Base-by-base conservation (phyloP, 1,139 yeast genomes). In the Pichia sp. region DNA sequence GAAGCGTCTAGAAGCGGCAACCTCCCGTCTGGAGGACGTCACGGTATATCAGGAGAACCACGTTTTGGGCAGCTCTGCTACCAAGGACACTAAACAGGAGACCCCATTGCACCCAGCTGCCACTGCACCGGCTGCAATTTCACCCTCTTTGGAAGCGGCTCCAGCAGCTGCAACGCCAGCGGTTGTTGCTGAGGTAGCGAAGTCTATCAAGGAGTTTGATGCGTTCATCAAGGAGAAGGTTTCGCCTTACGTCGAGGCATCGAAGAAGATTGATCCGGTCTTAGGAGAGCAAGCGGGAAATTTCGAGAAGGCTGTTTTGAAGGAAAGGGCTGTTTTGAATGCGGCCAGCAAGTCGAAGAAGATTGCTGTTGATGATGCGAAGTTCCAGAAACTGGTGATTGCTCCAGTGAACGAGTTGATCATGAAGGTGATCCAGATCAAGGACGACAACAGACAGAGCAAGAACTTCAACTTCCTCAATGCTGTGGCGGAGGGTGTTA, bases 11-110 rank as follows among this genome's bases (percentile, higher is more conserved):
- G 97, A 91, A 71, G 93, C 96, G 17, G 97, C 97, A 44, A 90
- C 97, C 14, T 86, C 96, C 14, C 81, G 97, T 52, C 81, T 91
- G 65, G 97, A 91, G 67, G 97, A 91, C 70, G 83, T 91, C 55
- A 87, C 96, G 29, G 80, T 87, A 56, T 85, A 80, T 68, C 96
- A 88, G 68, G 88, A 85, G 60, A 85, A 80, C 50, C 63, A 64
- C 16, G 51, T 58, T 8, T 34, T 56, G 27, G 48, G 40, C 24
- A 43, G 12, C 6, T 27, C 30, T 17, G 10, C 33, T 16, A 6
- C 17, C 9, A 43, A 4, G 14, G 16, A 41, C 29, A 20, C n/a
- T 10, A 38, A 38, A 7, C 29, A 6, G 7, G 41, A 17, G 14
- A 14, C 20, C 14, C 41, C 41, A 7, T 38, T 38, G 17, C n/a